Conservation (phyloP, 2,329 filamentous ascomycete species). For the Trichoderma sp. region DNA sequence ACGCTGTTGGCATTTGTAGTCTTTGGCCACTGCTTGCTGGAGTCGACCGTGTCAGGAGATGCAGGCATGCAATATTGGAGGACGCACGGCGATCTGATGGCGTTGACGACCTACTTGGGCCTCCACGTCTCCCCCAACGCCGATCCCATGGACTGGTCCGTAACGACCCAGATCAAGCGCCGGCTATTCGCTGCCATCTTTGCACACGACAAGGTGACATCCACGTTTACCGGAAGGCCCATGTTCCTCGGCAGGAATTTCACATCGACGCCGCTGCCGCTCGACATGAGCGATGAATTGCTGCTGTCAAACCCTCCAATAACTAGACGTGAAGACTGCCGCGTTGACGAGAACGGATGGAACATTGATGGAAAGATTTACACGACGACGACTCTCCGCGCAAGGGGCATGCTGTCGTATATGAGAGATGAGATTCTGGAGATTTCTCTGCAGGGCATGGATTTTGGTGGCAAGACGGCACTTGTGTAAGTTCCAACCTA, state of each 20-base stretch:
- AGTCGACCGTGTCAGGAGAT: slow-evolving; percentile 20
- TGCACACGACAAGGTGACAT: slow-evolving; percentile 21
- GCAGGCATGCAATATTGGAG: slow-evolving; percentile 24
- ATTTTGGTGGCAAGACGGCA: slow-evolving; percentile 13
- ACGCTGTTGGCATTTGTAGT: slow-evolving; percentile 13
- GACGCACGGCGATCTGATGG: slow-evolving; percentile 22
- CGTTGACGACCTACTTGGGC: slow-evolving; percentile 24
- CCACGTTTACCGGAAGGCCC: slow-evolving; percentile 22
- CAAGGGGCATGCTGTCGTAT: slow-evolving; percentile 21
- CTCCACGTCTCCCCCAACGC: slow-evolving; percentile 15
- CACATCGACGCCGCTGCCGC: slow-evolving; percentile 23
- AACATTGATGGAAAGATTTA: slow-evolving; percentile 23
- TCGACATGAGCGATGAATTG: slow-evolving; percentile 23
- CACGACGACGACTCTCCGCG: slow-evolving; percentile 15
- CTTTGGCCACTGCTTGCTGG: slow-evolving; percentile 13
- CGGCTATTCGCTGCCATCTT: slow-evolving; percentile 24
- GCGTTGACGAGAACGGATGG: slow-evolving; percentile 25
- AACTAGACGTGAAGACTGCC: background rate
- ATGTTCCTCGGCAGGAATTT: slow-evolving; percentile 21
- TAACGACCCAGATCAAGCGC: slow-evolving; percentile 23
- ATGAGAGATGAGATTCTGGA: slow-evolving; percentile 25
- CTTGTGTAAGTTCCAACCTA: slow-evolving; percentile 1
- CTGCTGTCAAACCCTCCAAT: background rate
- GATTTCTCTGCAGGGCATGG: slow-evolving; percentile 18
- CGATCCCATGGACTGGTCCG: slow-evolving; percentile 12